Evolutionary conservation across 805 yeast genomes (phyloP).

Genomic region (Saturnispora sekii): DNA sequence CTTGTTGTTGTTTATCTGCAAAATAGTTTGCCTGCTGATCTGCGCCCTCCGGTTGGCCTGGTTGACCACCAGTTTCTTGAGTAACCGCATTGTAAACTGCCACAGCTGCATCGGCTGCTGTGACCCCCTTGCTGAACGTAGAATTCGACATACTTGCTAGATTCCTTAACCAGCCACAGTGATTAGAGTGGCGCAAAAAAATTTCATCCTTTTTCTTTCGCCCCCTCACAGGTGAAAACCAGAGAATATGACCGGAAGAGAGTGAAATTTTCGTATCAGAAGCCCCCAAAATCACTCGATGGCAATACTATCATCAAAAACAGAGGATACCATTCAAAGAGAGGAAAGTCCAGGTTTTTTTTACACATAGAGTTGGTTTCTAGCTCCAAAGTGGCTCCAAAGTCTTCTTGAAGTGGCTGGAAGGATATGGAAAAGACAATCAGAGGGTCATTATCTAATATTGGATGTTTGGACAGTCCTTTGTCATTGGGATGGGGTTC

Average conservation of each 20-base stretch:
- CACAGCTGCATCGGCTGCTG: constrained; percentile 9
- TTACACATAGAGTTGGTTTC: no score
- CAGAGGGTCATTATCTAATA: no score
- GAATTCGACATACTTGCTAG: not conserved
- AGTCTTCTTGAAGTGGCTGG: no score
- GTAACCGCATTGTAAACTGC: constrained; percentile 4
- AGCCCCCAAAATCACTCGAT: not conserved
- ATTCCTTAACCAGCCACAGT: constrained; percentile 5
- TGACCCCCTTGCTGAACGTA: not conserved
- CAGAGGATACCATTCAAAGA: no score
- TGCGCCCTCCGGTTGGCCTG: not conserved
- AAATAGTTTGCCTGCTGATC: not conserved
- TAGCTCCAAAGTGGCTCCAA: no score
- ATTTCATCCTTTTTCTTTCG: not conserved
- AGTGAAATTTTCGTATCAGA: no score
- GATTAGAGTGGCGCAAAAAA: constrained; percentile 5
- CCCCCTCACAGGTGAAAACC: not conserved
- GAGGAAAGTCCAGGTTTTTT: not conserved
- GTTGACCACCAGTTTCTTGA: not conserved
- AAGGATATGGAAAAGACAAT: no score
- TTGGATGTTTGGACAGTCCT: no score
- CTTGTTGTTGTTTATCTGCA: constrained; percentile 3
- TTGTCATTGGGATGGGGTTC: no score
- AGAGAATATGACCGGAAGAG: not conserved
- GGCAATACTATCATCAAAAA: not conserved